A percentile compares a stretch with the other conserved stretches of the same genome.
Conservation (phyloP, 2,329 filamentous ascomycete species). For the Xylaria sp. region DNA sequence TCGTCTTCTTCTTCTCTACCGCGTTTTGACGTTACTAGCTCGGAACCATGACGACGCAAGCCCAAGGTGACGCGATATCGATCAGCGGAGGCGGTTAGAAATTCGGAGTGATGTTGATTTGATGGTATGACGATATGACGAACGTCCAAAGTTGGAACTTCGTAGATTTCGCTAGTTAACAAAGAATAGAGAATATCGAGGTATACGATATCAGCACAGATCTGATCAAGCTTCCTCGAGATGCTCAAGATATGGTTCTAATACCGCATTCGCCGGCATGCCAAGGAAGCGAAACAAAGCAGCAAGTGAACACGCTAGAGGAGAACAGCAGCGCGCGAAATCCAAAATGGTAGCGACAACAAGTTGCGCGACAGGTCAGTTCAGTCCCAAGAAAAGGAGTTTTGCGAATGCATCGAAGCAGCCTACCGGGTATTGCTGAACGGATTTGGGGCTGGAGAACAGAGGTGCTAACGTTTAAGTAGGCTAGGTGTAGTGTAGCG, state of each 20-base stretch:
- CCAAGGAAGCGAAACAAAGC: not conserved
- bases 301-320: not conserved
- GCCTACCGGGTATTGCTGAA: too few relatives aligned
- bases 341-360: constrained; percentile 26
- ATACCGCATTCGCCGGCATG: constrained; percentile 6
- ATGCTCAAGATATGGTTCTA: constrained; percentile 6
- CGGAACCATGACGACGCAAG: constrained; percentile 44
- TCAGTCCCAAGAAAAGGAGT: constrained; percentile 37
- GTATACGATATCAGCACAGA: constrained; percentile 8
- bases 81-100: not conserved
- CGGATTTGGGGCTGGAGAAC: constrained; percentile 19
- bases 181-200: constrained; percentile 15
- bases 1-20: constrained; percentile 37
- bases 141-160: not conserved
- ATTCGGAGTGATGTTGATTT: not conserved
- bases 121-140: not conserved
- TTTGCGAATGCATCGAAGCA: constrained; percentile 32
- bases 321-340: constrained; percentile 15
- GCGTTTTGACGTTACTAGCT: constrained; percentile 36
- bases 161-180: constrained; percentile 1
- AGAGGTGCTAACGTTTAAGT: constrained; percentile 19
- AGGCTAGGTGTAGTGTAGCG: too few relatives aligned
- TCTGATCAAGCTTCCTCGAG: not conserved
- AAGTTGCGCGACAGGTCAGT: constrained; percentile 21
- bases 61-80: constrained; percentile 9